Conservation (phyloP, 1,284 basidiomycete genomes). For the Macrocybe sp. region DNA sequence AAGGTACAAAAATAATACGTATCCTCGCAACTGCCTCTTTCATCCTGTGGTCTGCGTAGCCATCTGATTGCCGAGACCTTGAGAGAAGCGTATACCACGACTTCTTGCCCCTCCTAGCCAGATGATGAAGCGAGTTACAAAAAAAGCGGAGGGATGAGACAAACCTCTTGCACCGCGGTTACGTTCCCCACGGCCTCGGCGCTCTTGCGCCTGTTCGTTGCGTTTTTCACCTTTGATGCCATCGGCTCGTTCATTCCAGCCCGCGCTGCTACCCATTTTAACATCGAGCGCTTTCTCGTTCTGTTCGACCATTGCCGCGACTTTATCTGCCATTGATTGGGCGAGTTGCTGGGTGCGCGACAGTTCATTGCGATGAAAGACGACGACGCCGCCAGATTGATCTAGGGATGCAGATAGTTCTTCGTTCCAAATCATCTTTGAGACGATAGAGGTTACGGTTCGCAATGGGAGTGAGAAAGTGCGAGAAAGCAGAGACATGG, state of each 20-base stretch:
- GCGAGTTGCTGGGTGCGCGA: slow-evolving; percentile 89
- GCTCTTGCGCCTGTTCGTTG: slow-evolving; percentile 70
- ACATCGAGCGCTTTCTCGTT: slow-evolving; percentile 93
- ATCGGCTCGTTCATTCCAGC: slow-evolving; percentile 69
- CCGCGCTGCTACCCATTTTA: slow-evolving; percentile 70
- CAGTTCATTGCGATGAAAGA: slow-evolving; percentile 88
- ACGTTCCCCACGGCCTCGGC: slow-evolving; percentile 65
- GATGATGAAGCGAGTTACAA: background rate
- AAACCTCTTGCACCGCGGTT: slow-evolving; percentile 55
- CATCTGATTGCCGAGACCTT: slow-evolving; percentile 79
- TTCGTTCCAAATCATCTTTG: slow-evolving; percentile 99
- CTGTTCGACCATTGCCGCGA: slow-evolving; percentile 85
- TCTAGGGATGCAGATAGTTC: slow-evolving; percentile 93
- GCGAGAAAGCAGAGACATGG: slow-evolving; percentile 79
- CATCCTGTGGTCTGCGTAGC: slow-evolving; percentile 31
- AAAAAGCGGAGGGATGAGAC: slow-evolving; percentile 8
- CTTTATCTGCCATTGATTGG: slow-evolving; percentile 85
- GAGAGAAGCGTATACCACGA: slow-evolving; percentile 71
- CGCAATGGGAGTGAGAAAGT: slow-evolving; percentile 84
- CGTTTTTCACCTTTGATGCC: slow-evolving; percentile 73
- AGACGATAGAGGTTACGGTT: slow-evolving; percentile 87
- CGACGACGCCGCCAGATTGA: slow-evolving; percentile 79
- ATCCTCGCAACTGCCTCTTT: slow-evolving; percentile 12
- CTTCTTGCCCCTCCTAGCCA: slow-evolving; percentile 50
- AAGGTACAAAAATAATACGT: slow-evolving; percentile 10